Conservation (phyloP, 352 stramenopile species). For the Phytophthora megakarya region DNA sequence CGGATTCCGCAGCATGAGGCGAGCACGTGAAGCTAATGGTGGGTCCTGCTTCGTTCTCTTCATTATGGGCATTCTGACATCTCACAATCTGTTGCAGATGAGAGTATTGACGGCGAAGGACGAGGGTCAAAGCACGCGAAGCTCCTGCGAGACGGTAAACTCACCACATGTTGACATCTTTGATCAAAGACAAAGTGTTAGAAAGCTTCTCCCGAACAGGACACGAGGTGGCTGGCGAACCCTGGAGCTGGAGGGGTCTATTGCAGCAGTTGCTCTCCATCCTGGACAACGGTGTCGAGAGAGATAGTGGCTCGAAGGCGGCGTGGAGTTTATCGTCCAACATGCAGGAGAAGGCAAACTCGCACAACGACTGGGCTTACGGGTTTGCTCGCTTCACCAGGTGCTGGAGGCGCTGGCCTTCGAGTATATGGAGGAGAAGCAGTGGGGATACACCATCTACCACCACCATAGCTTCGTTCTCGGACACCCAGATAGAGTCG, state of each 20-base stretch:
- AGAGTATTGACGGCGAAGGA: background rate
- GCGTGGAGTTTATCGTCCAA: slow-evolving; percentile 22
- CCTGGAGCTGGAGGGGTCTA: slow-evolving; percentile 26
- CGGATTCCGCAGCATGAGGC: slow-evolving; percentile 31
- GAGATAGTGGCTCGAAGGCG: slow-evolving; percentile 24
- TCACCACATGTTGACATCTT: background rate
- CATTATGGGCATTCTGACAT: background rate
- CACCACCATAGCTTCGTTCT: slow-evolving; percentile 30
- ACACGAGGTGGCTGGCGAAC: background rate
- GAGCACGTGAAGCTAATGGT: slow-evolving; percentile 27
- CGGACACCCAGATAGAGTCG: slow-evolving; percentile 23
- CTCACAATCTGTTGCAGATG: background rate
- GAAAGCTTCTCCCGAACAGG: slow-evolving; percentile 1
- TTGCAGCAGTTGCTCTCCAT: slow-evolving; percentile 29
- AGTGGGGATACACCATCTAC: slow-evolving; percentile 22
- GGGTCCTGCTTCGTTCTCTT: background rate
- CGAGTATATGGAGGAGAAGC: slow-evolving; percentile 19
- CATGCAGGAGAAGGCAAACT: slow-evolving; percentile 16
- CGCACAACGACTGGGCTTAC: slow-evolving; percentile 21
- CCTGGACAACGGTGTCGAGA: slow-evolving; percentile 21
- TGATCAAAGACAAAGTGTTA: background rate
- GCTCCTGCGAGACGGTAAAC: slow-evolving; percentile 15
- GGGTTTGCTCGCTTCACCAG: slow-evolving; percentile 28
- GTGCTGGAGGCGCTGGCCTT: slow-evolving; percentile 32
- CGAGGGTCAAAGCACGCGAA: slow-evolving; percentile 26